Conservation (phyloP, 331 rosid genomes). For the Rhamnella rubrinervis region DNA sequence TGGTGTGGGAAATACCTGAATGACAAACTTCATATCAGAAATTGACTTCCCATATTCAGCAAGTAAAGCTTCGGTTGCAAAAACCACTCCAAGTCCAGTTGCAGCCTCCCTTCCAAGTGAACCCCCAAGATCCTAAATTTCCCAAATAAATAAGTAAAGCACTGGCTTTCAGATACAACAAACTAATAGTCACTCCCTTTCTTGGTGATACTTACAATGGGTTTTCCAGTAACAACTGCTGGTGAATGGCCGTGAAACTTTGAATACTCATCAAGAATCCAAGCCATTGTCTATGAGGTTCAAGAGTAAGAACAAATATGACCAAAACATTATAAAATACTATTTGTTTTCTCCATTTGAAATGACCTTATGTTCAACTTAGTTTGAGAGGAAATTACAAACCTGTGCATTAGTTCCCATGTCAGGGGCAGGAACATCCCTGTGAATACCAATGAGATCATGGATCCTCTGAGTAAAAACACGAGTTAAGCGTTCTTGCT, state of each 20-base stretch:
- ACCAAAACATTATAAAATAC: not conserved
- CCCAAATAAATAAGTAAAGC: not conserved
- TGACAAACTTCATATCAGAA: conserved; percentile 54
- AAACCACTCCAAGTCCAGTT: conserved; percentile 78
- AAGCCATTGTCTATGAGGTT: conserved; percentile 76
- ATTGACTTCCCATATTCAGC: conserved; percentile 65
- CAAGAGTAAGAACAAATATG: not conserved
- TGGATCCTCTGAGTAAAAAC: conserved; percentile 93
- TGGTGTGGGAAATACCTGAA: conserved; percentile 50
- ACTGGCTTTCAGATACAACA: not conserved
- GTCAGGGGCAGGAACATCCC: conserved; percentile 90
- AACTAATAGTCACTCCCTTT: not conserved
- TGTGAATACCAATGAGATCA: conserved; percentile 76
- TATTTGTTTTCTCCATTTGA: not conserved
- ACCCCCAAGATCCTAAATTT: conserved; percentile 79
- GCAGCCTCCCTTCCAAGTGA: conserved; percentile 91
- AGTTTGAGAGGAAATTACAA: not conserved
- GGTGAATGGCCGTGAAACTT: conserved; percentile 92
- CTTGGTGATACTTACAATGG: conserved; percentile 49
- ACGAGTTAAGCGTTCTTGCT: conserved; percentile 81
- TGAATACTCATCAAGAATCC: conserved; percentile 92
- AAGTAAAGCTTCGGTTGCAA: conserved; percentile 75
- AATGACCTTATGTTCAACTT: not conserved
- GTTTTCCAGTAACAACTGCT: conserved; percentile 89
- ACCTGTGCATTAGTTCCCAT: conserved; percentile 91